phyloP scores from a whole-genome alignment of 192 early-diverging fungal species.

The Gamsiella multidivaricata region DNA sequence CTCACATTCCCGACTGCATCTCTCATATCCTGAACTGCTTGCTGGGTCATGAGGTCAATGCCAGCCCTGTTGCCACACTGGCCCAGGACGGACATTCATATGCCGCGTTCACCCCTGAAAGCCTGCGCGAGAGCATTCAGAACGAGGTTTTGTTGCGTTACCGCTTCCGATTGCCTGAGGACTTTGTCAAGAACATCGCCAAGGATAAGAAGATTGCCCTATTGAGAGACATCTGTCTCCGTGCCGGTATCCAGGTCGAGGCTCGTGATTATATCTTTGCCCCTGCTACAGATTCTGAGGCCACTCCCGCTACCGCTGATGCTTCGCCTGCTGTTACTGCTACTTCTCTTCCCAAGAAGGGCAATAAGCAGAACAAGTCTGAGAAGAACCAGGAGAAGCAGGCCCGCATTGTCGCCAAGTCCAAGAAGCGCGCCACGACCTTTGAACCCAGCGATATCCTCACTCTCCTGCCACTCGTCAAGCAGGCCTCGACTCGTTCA shows the following conservation, averaged over 20 bases:
- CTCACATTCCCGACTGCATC: conserved; percentile 70
- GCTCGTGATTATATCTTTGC: conserved; percentile 79
- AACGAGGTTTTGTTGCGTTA: conserved; percentile 77
- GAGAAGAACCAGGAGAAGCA: conserved; percentile 58
- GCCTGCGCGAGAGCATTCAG: conserved; percentile 68
- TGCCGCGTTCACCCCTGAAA: conserved; percentile 69
- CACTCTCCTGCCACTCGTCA: conserved; percentile 78
- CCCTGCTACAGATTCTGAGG: conserved; percentile 47
- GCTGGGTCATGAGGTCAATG: conserved; percentile 70
- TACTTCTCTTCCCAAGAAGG: conserved; percentile 28
- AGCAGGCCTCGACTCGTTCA: conserved; percentile 69
- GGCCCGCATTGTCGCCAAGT: conserved; percentile 50
- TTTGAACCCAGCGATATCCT: conserved; percentile 77
- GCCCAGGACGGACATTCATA: conserved; percentile 60
- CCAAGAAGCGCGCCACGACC: conserved; percentile 63
- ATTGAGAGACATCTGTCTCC: conserved; percentile 85
- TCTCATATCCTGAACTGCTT: conserved; percentile 88
- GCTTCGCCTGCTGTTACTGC: conserved; percentile 5
- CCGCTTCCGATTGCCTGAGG: conserved; percentile 73
- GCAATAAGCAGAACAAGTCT: conserved; percentile 31
- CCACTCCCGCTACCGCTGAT: conserved; percentile 31
- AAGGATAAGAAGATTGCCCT: conserved; percentile 69
- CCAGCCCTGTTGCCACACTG: conserved; percentile 61
- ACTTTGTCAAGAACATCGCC: conserved; percentile 61
- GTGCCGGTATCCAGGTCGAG: conserved; percentile 88